phyloP scores from a whole-genome alignment of 768 basidiomycete genomes.

The Lanmaoa pseudosensibilis region DNA sequence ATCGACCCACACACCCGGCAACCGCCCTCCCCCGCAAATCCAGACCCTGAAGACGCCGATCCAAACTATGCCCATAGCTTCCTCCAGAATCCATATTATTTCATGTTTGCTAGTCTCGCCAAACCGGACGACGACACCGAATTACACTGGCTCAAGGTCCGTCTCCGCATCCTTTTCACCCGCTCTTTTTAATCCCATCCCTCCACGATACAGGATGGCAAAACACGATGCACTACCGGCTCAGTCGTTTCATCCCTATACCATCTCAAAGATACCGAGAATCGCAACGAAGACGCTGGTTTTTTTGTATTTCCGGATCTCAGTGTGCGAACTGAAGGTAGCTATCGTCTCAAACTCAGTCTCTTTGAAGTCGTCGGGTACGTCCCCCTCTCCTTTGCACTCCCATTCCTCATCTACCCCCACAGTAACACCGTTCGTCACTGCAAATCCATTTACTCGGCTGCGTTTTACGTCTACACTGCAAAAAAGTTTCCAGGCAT shows the following conservation, averaged over 20 bases:
- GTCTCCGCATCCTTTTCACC: not conserved
- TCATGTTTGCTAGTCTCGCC: constrained; percentile 91
- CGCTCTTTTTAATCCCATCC: constrained; percentile 1
- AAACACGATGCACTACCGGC: constrained; percentile 89
- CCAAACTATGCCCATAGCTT: constrained; percentile 55
- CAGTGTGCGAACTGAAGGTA: constrained; percentile 88
- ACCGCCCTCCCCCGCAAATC: constrained; percentile 28
- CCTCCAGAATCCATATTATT: constrained; percentile 91
- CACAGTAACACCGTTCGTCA: constrained; percentile 80
- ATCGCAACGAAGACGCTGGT: constrained; percentile 69
- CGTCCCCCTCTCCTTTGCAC: constrained; percentile 32
- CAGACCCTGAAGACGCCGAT: constrained; percentile 36
- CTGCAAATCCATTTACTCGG: constrained; percentile 86
- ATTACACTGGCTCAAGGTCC: constrained; percentile 80
- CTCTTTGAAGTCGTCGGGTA: constrained; percentile 93
- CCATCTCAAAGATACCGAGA: constrained; percentile 78
- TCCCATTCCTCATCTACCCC: constrained; percentile 3
- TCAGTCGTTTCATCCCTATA: constrained; percentile 88
- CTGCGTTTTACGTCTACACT: constrained; percentile 91
- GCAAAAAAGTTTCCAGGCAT: constrained; percentile 97
- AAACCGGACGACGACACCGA: constrained; percentile 88
- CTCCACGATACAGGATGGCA: constrained; percentile 68
- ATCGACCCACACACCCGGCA: constrained; percentile 56
- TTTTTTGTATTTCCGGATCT: constrained; percentile 98
- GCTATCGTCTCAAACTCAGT: constrained; percentile 68